Conservation (phyloP, 345 rosid genomes). For the Dimocarpus longan region DNA sequence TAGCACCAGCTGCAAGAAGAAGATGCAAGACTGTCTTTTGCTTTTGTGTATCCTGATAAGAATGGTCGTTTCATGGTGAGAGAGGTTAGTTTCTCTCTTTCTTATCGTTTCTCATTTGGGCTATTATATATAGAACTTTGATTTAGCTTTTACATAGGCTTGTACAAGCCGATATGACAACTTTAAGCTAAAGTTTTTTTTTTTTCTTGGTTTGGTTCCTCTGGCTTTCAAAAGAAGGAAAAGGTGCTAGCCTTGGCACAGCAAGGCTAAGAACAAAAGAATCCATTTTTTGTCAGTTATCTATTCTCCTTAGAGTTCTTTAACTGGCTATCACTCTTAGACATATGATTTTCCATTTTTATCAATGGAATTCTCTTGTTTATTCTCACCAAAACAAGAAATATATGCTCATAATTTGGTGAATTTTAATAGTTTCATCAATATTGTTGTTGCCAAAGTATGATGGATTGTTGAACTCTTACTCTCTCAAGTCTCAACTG, state of each 20-base stretch:
- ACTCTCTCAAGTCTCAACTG: background rate
- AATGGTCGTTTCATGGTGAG: conserved; percentile 71
- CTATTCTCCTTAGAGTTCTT: background rate
- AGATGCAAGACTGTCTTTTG: conserved; percentile 89
- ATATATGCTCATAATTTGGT: background rate
- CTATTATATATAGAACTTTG: background rate
- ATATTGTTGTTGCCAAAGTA: background rate
- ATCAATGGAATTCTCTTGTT: too few species aligned
- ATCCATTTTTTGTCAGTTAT: background rate
- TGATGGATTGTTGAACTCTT: background rate
- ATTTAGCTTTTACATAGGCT: background rate
- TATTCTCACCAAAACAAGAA: background rate
- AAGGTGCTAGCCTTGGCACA: background rate
- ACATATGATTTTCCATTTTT: background rate
- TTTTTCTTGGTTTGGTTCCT: background rate
- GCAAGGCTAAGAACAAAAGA: background rate
- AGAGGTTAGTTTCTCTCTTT: conserved; percentile 50
- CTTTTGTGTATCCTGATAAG: conserved; percentile 86
- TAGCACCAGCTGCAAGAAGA: conserved; percentile 87
- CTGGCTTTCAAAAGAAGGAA: background rate
- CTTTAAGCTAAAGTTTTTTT: background rate
- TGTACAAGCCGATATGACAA: background rate
- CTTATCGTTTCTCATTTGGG: background rate
- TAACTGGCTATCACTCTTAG: background rate
- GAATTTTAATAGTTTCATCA: background rate